Evolutionary conservation across 306 rosid species (phyloP).

Genomic region (Acacia melanoxylon): DNA sequence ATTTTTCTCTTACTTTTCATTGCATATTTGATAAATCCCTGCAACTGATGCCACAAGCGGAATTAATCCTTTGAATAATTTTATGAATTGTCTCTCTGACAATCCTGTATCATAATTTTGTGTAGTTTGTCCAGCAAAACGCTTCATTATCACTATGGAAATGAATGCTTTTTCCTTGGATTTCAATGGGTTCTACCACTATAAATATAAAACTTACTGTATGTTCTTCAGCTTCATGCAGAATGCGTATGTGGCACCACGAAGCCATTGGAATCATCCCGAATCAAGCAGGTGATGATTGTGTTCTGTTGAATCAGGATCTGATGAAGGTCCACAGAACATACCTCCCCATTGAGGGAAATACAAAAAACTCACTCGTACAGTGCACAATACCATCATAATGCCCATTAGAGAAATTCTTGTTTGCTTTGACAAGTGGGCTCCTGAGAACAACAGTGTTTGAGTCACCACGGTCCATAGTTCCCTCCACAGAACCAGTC

Average conservation of each 20-base stretch:
- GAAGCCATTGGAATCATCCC: neutral
- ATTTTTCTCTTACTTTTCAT: neutral
- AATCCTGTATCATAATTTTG: neutral
- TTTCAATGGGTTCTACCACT: neutral
- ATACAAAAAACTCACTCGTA: slow-evolving; percentile 43
- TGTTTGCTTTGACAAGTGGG: slow-evolving; percentile 37
- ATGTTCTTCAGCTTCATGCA: neutral
- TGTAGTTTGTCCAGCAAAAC: neutral
- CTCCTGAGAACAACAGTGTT: slow-evolving; percentile 46
- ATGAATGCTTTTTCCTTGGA: neutral
- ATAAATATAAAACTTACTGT: neutral
- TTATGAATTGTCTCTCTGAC: neutral
- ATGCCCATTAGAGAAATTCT: slow-evolving; percentile 62
- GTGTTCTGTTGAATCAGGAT: slow-evolving; percentile 5
- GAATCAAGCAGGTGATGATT: slow-evolving; percentile 28
- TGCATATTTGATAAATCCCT: neutral
- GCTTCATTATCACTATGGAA: neutral
- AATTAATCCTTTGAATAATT: neutral
- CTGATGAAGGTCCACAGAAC: slow-evolving; percentile 46
- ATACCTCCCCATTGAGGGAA: slow-evolving; percentile 60
- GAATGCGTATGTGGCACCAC: neutral
- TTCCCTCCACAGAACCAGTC: slow-evolving; percentile 46
- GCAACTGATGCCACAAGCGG: neutral
- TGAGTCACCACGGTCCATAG: slow-evolving; percentile 58
- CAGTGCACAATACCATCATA: slow-evolving; percentile 47